Base-by-base conservation (phyloP, 2,329 filamentous ascomycete species). In the Metarhizium brunneum region DNA sequence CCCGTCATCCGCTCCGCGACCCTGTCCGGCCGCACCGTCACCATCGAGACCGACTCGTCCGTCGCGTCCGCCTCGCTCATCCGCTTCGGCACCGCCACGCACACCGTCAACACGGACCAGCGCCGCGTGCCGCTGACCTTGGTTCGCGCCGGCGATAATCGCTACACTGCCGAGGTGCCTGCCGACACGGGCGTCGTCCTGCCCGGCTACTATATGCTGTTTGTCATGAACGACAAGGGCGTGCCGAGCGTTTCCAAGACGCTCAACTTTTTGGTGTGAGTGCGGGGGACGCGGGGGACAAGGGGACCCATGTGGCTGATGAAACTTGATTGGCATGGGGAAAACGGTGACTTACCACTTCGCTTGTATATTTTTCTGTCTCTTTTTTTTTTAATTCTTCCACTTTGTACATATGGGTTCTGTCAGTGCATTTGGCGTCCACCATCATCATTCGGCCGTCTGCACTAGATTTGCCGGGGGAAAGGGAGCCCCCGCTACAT, bases 51-150 rank as follows among this genome's bases (percentile, higher is more conserved):
- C 3, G 61, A 63, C 50, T 58, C 60, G 1, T 14, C 68, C 38
- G 64, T 63, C 2, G 73, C 74, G 43, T 69, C 73, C 0, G 55
- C 53, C 25, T 48, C 57, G 8, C 63, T 83, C 14, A 64, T 84
- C 32, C 71, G 81, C 6, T 71, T 74, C 49, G 75, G 78, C 1
- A 73, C 71, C 3, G 68, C 69, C 4, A 84, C 81, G 0, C 80
- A 83, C 63, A 75, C 78, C 1, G 73, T 83, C 50, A 80, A 84
- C 60, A 83, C 76, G 0, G 81, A 84, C 63, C 80, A 83, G 68
- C 66, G 81, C 25, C 73, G 80, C 8, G 70, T 84, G 50, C 69
- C 76, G 14, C 64, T 81, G 25, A 68, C 63, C 3, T 57, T 67
- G 6, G 61, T 62, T 4, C 53, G 54, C 13, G 56, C 58, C 4